Percentiles rank a stretch among this genome's conserved stretches.
phyloP scores from a whole-genome alignment of 495 filamentous ascomycete species.

The Penicillium pancosmium region DNA sequence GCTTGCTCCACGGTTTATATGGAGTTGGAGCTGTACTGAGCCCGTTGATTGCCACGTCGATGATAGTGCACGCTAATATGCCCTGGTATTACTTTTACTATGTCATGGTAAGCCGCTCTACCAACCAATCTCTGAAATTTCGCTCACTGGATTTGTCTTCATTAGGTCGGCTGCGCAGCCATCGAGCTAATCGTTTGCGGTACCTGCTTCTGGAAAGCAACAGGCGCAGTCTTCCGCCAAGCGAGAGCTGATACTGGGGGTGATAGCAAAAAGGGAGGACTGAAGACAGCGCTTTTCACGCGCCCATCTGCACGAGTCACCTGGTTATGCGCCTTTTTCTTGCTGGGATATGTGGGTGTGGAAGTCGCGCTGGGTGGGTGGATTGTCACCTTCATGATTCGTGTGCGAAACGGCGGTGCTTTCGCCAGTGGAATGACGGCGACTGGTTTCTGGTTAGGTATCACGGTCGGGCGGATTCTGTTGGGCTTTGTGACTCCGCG shows the following conservation, averaged over 20 bases:
- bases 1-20: conserved; percentile 60
- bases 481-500: conserved; percentile 65
- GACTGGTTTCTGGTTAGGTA: conserved; percentile 68
- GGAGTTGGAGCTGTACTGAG: conserved; percentile 59
- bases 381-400: conserved; percentile 68
- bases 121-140: conserved; percentile 12
- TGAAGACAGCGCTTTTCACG: conserved; percentile 58
- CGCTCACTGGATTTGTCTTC: background rate
- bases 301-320: conserved; percentile 55
- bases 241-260: conserved; percentile 31
- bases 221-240: conserved; percentile 61
- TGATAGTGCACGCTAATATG: conserved; percentile 52
- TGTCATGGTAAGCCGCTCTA: conserved; percentile 50
- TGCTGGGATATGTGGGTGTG: conserved; percentile 80
- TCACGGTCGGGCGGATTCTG: conserved; percentile 61
- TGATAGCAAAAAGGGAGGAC: conserved; percentile 46
- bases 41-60: conserved; percentile 59
- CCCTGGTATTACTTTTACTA: conserved; percentile 66
- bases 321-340: conserved; percentile 76
- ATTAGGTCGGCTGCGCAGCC: conserved; percentile 62
- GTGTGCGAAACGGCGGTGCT: conserved; percentile 53
- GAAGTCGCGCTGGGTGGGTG: conserved; percentile 82
- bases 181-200: conserved; percentile 59
- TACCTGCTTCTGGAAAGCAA: conserved; percentile 69
- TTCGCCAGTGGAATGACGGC: conserved; percentile 65